Evolutionary conservation across 2,329 filamentous ascomycete genomes (phyloP).

Genomic region (Cordyceps militaris): DNA sequence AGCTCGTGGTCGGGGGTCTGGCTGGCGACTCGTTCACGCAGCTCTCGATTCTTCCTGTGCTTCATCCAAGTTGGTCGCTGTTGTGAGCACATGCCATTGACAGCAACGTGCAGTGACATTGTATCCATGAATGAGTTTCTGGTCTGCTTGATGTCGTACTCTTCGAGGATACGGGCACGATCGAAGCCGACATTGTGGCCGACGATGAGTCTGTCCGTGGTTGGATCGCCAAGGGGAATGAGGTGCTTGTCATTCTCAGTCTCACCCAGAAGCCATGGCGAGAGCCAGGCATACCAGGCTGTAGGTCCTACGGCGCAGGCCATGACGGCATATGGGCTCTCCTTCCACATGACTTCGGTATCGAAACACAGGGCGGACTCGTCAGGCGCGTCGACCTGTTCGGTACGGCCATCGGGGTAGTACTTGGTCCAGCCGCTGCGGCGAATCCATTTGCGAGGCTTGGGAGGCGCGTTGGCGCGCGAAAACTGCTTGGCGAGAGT

Average conservation of each 20-base stretch:
- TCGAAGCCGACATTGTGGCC: constrained; percentile 97
- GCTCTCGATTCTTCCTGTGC: constrained; percentile 81
- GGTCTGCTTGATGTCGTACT: constrained; percentile 78
- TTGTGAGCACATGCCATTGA: constrained; percentile 97
- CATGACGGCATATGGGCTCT: constrained; percentile 90
- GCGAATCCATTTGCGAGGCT: constrained; percentile 64
- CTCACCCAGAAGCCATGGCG: constrained; percentile 87
- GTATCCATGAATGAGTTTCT: constrained; percentile 88
- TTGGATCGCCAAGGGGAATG: constrained; percentile 76
- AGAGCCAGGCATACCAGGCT: constrained; percentile 96
- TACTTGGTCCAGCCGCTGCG: constrained; percentile 95
- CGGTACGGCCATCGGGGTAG: constrained; percentile 60
- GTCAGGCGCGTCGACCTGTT: constrained; percentile 67
- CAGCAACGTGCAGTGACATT: constrained; percentile 95
- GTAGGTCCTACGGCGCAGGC: constrained; percentile 85
- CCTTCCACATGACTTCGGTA: constrained; percentile 94
- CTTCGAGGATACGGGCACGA: constrained; percentile 77
- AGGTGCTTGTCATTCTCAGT: constrained; percentile 70
- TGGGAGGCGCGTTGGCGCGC: constrained; percentile 48
- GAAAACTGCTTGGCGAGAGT: constrained; percentile 68
- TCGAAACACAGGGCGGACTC: constrained; percentile 86
- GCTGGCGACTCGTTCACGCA: constrained; percentile 70
- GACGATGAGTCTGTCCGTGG: constrained; percentile 67
- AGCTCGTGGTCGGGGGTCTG: constrained; percentile 66
- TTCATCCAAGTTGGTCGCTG: constrained; percentile 97